Base-by-base conservation (phyloP, 2,329 filamentous ascomycete genomes). In the Teratosphaeriaceae sp. region DNA sequence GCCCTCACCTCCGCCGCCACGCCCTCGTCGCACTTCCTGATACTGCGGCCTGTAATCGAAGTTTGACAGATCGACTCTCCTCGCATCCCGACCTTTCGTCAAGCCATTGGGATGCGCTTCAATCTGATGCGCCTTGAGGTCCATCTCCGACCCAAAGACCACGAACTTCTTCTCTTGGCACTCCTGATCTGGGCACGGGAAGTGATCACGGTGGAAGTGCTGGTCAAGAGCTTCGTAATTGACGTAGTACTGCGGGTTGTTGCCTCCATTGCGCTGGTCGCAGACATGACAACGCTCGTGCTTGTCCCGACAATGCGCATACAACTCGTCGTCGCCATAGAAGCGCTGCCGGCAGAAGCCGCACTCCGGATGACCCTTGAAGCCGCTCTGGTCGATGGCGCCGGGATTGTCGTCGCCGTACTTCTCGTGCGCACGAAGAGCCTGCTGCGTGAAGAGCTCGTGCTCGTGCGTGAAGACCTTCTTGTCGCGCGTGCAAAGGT, bases 391-490 rank as follows among this genome's bases (percentile, higher is more conserved):
- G 56, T 96, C 87, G 27, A 85, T 73, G 0, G 89, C 84, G 24
- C 92, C 90, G 3, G 90, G 89, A 51, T 84, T 84, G 62, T 97
- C 87, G 58, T 98, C 92, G 45, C 92, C 92, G 50, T 84, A 80
- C 49, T 80, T 85, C 75, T 97, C 94, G 64, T 98, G 92, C 57
- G 80, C 85, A 53, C 85, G 81, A 38, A 97, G 72, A 54, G 90
- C 87, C 50, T 82, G 78, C 48, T 80, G 76, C 1, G 85, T 84
- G 63, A 96, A 97, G 1, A 98, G 75, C 50, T 94, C 87, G 62
- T 98, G 92, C 66, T 98, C 92, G 66, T 98, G 92, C 1, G 92
- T 96, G 57, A 98, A 98, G 24, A 96, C 88, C 61, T 95, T 96
- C 68, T 98, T 98, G 71, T 96, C 89, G 47, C 88, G 75, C 5